phyloP scores from a whole-genome alignment of 192 early-diverging fungal species.

The Entomortierella chlamydospora region DNA sequence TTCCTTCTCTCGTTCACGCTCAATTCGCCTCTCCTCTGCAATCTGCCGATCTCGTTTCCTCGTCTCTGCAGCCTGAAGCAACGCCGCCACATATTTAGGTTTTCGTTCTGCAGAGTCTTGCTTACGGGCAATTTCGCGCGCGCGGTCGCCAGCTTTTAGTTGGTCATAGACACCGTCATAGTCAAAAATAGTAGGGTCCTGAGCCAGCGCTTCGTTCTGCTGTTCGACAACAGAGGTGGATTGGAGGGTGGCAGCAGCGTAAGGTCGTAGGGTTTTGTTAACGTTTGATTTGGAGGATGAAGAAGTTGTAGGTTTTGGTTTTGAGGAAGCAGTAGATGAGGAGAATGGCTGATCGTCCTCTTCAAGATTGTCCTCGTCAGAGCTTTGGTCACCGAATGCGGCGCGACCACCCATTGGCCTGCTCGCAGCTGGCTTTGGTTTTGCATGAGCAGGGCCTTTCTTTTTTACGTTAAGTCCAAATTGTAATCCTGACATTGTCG shows the following conservation, averaged over 20 bases:
- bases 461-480: conserved; percentile 47
- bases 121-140: conserved; percentile 62
- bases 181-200: conserved; percentile 80
- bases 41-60: conserved; percentile 78
- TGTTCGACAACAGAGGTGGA: conserved; percentile 47
- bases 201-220: conserved; percentile 72
- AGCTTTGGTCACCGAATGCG: conserved; percentile 44
- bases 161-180: conserved; percentile 84
- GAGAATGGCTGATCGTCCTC: conserved; percentile 3
- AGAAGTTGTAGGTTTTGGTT: background rate
- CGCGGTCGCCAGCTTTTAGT: conserved; percentile 69
- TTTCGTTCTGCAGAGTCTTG: conserved; percentile 51
- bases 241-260: conserved; percentile 40
- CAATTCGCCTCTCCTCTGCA: conserved; percentile 74
- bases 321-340: conserved; percentile 8
- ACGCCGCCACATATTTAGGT: conserved; percentile 73
- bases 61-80: conserved; percentile 71
- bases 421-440: conserved; percentile 16
- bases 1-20: conserved; percentile 78
- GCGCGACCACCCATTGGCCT: conserved; percentile 30
- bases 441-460: conserved; percentile 21
- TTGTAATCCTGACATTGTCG: conserved; percentile 39
- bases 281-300: conserved; percentile 27
- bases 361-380: conserved; percentile 47
- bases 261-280: conserved; percentile 44